Percentiles rank a stretch among this genome's conserved stretches.
phyloP scores from a whole-genome alignment of 108 stramenopile species.

The Aurantiochytrium sp. region DNA sequence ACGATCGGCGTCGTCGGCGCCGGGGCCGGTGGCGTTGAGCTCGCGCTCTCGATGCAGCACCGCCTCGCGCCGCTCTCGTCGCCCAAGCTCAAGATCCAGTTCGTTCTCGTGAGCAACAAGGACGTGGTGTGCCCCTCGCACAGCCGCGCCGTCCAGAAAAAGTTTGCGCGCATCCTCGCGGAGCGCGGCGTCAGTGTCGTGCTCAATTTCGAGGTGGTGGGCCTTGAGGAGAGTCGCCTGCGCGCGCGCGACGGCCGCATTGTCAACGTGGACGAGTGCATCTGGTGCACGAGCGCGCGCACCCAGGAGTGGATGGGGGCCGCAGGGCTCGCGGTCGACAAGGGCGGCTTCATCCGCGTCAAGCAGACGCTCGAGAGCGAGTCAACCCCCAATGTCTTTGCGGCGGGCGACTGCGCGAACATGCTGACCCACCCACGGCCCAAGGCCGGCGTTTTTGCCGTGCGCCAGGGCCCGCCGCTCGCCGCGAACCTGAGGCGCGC shows the following conservation, averaged over 20 bases:
- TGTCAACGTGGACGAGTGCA: slow-evolving; percentile 44
- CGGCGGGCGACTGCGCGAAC: slow-evolving; percentile 62
- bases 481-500: slow-evolving; percentile 48
- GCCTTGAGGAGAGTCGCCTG: slow-evolving; percentile 23
- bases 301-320: slow-evolving; percentile 51
- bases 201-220: slow-evolving; percentile 39
- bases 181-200: slow-evolving; percentile 46
- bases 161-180: slow-evolving; percentile 53
- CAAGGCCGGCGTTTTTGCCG: slow-evolving; percentile 74
- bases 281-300: slow-evolving; percentile 60
- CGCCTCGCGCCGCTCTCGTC: not conserved
- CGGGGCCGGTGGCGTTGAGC: slow-evolving; percentile 89
- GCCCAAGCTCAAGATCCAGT: not conserved
- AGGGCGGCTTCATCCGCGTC: slow-evolving; percentile 58
- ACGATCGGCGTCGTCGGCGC: slow-evolving; percentile 84
- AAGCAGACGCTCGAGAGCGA: slow-evolving; percentile 48
- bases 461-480: slow-evolving; percentile 66
- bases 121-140: slow-evolving; percentile 46
- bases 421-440: slow-evolving; percentile 61
- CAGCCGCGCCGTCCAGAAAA: slow-evolving; percentile 46
- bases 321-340: slow-evolving; percentile 46
- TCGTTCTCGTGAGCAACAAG: slow-evolving; percentile 50
- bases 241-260: not conserved
- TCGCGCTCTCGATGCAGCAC: slow-evolving; percentile 74
- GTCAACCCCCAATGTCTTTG: slow-evolving; percentile 53